These are phyloP conservation scores for Sugiyamaella lignohabitans DNA, from an alignment of 805 yeast species.

Conservation along the genomic window DNA sequence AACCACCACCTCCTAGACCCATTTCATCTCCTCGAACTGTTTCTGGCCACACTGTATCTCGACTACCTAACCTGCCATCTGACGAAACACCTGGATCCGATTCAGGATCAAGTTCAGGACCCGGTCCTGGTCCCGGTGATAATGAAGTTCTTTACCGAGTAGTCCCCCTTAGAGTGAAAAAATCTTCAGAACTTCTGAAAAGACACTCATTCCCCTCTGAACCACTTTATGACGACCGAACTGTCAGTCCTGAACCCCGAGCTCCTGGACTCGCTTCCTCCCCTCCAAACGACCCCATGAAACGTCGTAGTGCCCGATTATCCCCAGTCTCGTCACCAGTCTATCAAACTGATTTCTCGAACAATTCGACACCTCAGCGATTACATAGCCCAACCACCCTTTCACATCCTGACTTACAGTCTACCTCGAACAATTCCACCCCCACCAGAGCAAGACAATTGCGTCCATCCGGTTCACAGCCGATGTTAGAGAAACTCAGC, in stretches of 20 bases:
- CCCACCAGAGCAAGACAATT: background rate
- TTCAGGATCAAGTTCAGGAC: background rate
- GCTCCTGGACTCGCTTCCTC: background rate
- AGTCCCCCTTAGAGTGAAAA: slow-evolving; percentile 1
- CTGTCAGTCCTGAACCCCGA: background rate
- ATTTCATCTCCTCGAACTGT: background rate
- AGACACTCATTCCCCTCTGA: slow-evolving; percentile 1
- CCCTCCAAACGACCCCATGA: background rate
- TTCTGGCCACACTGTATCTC: background rate
- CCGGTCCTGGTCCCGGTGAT: background rate
- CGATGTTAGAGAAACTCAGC: background rate
- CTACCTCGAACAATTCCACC: background rate
- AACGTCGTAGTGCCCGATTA: background rate
- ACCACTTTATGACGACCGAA: background rate
- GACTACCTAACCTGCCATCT: background rate
- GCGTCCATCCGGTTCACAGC: no score
- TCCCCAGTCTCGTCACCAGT: background rate
- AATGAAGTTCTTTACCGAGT: background rate
- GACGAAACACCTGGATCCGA: background rate
- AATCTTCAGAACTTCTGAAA: slow-evolving; percentile 1
- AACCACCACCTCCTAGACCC: background rate
- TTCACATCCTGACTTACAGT: background rate
- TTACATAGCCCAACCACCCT: background rate
- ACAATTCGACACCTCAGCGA: background rate
- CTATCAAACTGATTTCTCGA: no score